Evolutionary conservation across 352 stramenopile genomes (phyloP), one percentile per base, ranked within the genome.

Genomic region (Aphanomyces astaci): DNA sequence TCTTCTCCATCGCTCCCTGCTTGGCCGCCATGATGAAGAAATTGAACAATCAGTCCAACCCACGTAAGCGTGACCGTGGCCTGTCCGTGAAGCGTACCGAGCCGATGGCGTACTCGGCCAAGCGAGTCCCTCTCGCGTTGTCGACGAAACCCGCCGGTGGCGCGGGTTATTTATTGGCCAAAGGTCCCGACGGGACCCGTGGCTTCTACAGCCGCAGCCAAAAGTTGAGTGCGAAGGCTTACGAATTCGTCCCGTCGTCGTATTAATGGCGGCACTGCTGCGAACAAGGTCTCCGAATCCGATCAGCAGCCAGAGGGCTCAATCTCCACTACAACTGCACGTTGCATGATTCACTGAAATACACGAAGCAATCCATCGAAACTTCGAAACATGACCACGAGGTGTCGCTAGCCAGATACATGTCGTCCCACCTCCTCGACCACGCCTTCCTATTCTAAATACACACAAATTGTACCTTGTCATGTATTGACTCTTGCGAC

Each of bases 171-270:
- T 46, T 68, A 43, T 68, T 68, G 62, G 62, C 62, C n/a, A 68
- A 68, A 24, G 62, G 62, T 11, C 62, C 62, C 24, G 62, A 68
- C 45, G 62, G 62, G 11, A 68, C 62, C 17, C 62, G 62, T 62
- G 62, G 62, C 2, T 68, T 68, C 22, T 68, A 68, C 62, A 68
- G 62, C 33, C 62, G 62, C 31, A 68, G 62, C 51, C 43, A 68
- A 59, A 68, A 68, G 51, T 45, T 68, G 3, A 68, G 27, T 25
- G 49, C 49, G 10, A 51, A 68, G n/a, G 62, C 62, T 27, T 45
- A 68, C 33, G 62, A 68, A 31, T 68, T 68, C 33, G 62, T 68
- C 39, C 62, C 62, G 15, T 46, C 17, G n/a, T 68, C 48, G n/a
- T 45, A 28, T 31, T 68, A 68, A 40, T 17, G 13, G 51, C 4